Evolutionary conservation across 1,284 basidiomycete species (phyloP).

Genomic region (Cutaneotrichosporon spelunceum): DNA sequence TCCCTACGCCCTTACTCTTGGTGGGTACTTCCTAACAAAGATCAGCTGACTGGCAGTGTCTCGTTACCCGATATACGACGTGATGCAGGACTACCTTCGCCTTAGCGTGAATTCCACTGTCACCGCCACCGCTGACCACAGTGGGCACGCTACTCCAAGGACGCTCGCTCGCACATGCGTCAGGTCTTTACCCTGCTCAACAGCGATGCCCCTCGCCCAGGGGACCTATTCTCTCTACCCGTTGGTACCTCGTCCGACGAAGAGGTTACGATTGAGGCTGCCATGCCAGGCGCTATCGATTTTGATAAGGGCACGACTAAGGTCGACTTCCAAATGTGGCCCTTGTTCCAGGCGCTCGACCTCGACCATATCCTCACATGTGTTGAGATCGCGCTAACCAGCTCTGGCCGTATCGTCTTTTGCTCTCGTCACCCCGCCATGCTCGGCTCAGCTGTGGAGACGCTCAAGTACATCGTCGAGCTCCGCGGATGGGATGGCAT

Average conservation of each 20-base stretch:
- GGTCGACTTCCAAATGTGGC: conserved; percentile 85
- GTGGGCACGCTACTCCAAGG: conserved; percentile 89
- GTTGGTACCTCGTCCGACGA: conserved; percentile 34
- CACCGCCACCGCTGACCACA: conserved; percentile 47
- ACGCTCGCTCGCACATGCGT: conserved; percentile 55
- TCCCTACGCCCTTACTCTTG: conserved; percentile 73
- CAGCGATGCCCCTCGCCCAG: conserved; percentile 75
- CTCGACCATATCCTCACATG: conserved; percentile 91
- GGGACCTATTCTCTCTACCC: conserved; percentile 56
- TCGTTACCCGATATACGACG: conserved; percentile 83
- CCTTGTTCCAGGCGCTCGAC: conserved; percentile 88
- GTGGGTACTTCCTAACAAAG: conserved; percentile 18
- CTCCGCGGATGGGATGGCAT: conserved; percentile 91
- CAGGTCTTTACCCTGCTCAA: conserved; percentile 52
- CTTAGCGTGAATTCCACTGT: conserved; percentile 51
- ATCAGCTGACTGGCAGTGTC: conserved; percentile 60
- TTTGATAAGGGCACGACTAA: conserved; percentile 51
- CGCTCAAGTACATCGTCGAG: conserved; percentile 88
- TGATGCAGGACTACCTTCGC: conserved; percentile 88
- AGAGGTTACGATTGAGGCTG: conserved; percentile 37
- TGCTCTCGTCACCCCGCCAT: conserved; percentile 85
- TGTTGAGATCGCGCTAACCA: conserved; percentile 88
- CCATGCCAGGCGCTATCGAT: conserved; percentile 53
- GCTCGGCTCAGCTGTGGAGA: conserved; percentile 76
- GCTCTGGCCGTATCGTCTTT: conserved; percentile 85